These are phyloP conservation scores for Aspergillus alliaceus DNA, from an alignment of 2,329 filamentous ascomycete genomes.

Conservation along the genomic window DNA sequence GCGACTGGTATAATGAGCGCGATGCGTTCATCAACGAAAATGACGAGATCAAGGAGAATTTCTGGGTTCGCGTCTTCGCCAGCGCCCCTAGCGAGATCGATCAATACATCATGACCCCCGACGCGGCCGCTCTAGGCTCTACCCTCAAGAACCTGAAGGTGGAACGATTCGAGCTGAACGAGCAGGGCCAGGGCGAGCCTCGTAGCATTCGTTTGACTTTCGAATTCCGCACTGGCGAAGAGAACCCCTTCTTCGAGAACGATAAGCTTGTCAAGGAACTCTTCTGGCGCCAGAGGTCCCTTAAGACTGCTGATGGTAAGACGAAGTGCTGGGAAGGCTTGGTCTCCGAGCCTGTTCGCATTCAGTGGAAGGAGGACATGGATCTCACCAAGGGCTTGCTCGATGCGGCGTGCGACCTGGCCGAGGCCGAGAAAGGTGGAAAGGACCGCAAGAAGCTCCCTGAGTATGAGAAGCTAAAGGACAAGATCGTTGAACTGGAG, in stretches of 20 bases:
- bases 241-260: slow-evolving; percentile 82
- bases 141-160: slow-evolving; percentile 70
- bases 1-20: slow-evolving; percentile 75
- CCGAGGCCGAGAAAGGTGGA: slow-evolving; percentile 59
- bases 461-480: slow-evolving; percentile 54
- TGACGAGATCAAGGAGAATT: slow-evolving; percentile 63
- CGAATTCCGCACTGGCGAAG: slow-evolving; percentile 61
- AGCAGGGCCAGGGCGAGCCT: slow-evolving; percentile 67
- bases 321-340: slow-evolving; percentile 69
- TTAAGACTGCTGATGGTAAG: slow-evolving; percentile 44
- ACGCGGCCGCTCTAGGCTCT: slow-evolving; percentile 67
- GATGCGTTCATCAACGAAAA: slow-evolving; percentile 62
- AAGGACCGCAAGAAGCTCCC: slow-evolving; percentile 53
- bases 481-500: slow-evolving; percentile 47
- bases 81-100: slow-evolving; percentile 83
- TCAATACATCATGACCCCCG: slow-evolving; percentile 79
- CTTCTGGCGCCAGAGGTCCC: slow-evolving; percentile 67
- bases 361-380: slow-evolving; percentile 83
- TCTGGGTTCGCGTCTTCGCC: slow-evolving; percentile 94
- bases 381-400: slow-evolving; percentile 82
- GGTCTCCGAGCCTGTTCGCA: slow-evolving; percentile 84
- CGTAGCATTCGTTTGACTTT: slow-evolving; percentile 76
- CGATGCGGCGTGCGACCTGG: slow-evolving; percentile 69
- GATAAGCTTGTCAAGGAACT: slow-evolving; percentile 85
- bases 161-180: slow-evolving; percentile 72